Conservation (phyloP, 495 filamentous ascomycete genomes). For the Penicillium mononematosum region DNA sequence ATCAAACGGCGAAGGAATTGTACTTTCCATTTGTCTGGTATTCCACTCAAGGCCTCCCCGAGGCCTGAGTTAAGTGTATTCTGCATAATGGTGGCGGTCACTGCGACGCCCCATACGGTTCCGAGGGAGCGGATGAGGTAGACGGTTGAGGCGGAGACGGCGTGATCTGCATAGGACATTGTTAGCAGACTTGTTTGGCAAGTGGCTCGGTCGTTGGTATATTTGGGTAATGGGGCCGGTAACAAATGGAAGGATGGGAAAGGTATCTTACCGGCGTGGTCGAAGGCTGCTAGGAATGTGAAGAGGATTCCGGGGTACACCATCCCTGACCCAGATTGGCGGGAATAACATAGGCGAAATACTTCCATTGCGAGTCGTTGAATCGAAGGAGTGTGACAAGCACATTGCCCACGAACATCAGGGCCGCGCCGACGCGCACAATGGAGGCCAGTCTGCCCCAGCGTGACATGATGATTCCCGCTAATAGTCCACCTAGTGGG, state of each 20-base stretch:
- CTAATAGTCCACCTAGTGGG: conserved; percentile 58
- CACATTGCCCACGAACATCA: conserved; percentile 61
- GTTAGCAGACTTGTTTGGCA: not conserved
- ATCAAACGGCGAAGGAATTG: conserved; percentile 32
- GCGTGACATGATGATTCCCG: conserved; percentile 63
- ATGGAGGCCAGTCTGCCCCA: conserved; percentile 59
- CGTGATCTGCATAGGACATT: conserved; percentile 49
- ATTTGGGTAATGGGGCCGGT: not conserved
- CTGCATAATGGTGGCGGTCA: conserved; percentile 62
- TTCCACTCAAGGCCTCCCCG: conserved; percentile 55
- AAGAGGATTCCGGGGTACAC: conserved; percentile 63
- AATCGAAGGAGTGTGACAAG: conserved; percentile 56
- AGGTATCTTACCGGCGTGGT: conserved; percentile 51
- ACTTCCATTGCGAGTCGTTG: conserved; percentile 60
- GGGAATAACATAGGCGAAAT: conserved; percentile 61
- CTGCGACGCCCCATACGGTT: conserved; percentile 62
- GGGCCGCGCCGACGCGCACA: conserved; percentile 52
- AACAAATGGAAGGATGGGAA: not conserved
- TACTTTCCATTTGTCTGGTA: conserved; percentile 69
- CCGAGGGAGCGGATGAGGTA: conserved; percentile 64
- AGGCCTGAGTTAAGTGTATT: conserved; percentile 60
- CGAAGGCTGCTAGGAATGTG: conserved; percentile 61
- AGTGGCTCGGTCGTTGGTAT: not conserved
- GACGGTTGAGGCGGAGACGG: conserved; percentile 61
- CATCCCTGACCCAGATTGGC: conserved; percentile 63